Conservation (phyloP, 2,329 filamentous ascomycete genomes). For the Bretziella fagacearum region DNA sequence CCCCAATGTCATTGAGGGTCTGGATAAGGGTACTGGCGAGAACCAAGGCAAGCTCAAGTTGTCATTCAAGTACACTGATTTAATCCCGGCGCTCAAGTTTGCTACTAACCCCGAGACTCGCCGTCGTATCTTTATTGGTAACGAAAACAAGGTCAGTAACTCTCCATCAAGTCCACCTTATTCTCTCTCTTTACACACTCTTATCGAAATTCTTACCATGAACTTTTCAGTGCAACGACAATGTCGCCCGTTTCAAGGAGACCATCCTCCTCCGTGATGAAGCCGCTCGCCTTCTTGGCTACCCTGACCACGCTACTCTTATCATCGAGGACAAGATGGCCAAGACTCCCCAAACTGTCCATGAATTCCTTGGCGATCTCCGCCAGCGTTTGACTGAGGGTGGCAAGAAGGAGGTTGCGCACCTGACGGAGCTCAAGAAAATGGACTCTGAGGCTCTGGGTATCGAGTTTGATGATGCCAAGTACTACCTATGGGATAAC, state of each 20-base stretch:
- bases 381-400: constrained; percentile 49
- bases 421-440: constrained; percentile 60
- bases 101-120: constrained; percentile 53
- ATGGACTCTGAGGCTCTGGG: constrained; percentile 44
- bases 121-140: constrained; percentile 51
- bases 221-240: constrained; percentile 42
- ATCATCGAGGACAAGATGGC: constrained; percentile 75
- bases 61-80: constrained; percentile 70
- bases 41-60: constrained; percentile 60
- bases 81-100: constrained; percentile 65
- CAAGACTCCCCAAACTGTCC: constrained; percentile 54
- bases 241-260: constrained; percentile 57
- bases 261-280: constrained; percentile 61
- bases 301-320: constrained; percentile 59
- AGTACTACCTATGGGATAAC: constrained; percentile 72
- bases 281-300: constrained; percentile 58
- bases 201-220: too few relatives aligned
- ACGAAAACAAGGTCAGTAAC: constrained; percentile 53
- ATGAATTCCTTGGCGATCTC: constrained; percentile 56
- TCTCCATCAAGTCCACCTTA: neutral
- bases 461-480: constrained; percentile 41
- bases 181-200: too few relatives aligned
- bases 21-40: constrained; percentile 56
- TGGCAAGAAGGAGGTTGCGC: constrained; percentile 51
- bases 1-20: constrained; percentile 44